Evolutionary conservation across 75 land plant species (phyloP).

Genomic region (Selaginella moellendorffii): DNA sequence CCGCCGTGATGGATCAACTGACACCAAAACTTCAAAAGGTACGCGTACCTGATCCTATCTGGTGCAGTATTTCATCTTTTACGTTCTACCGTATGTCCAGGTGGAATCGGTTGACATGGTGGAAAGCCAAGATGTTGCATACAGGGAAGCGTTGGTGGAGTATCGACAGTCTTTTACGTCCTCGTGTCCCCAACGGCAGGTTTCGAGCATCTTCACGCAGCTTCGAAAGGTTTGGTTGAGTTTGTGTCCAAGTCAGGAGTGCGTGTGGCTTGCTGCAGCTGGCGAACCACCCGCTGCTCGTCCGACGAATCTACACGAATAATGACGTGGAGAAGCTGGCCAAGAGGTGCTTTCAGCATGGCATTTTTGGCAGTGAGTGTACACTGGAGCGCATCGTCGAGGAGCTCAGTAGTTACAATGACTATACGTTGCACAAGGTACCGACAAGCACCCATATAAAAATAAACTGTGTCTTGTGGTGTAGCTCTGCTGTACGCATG

Average conservation of each 20-base stretch:
- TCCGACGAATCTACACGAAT: conserved; percentile 73
- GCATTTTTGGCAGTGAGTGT: conserved; percentile 82
- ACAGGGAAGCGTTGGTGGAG: conserved; percentile 69
- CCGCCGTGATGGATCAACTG: conserved; percentile 97
- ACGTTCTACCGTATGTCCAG: conserved; percentile 25
- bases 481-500: neutral
- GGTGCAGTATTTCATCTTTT: neutral
- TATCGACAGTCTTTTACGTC: conserved; percentile 31
- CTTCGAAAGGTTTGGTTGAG: conserved; percentile 99
- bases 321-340: conserved; percentile 65
- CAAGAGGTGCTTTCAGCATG: conserved; percentile 43
- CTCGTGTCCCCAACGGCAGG: conserved; percentile 66
- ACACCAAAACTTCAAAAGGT: conserved; percentile 82
- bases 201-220: conserved; percentile 84
- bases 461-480: no score
- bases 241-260: no score
- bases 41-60: neutral
- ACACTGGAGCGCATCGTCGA: conserved; percentile 66
- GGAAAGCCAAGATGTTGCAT: conserved; percentile 53
- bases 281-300: no score
- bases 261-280: no score
- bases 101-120: conserved; percentile 68
- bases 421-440: conserved; percentile 75
- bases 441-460: no score
- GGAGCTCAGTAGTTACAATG: conserved; percentile 66